Evolutionary conservation across 2,329 filamentous ascomycete genomes (phyloP).

Genomic region (Aspergillus viridinutans): DNA sequence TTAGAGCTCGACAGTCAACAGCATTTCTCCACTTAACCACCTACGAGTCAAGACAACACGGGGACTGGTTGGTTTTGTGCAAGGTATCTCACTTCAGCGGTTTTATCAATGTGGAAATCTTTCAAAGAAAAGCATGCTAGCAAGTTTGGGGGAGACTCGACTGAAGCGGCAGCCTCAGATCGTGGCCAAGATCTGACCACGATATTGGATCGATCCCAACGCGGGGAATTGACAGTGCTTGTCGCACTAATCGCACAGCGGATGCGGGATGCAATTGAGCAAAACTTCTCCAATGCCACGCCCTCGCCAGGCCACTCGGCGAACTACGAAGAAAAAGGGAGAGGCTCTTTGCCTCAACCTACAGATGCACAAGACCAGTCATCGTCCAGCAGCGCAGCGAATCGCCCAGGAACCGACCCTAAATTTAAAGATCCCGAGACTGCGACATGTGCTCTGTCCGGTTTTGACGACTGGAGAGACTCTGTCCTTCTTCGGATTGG

Average conservation of each 20-base stretch:
- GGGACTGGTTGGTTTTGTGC: background rate
- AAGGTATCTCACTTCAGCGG: background rate
- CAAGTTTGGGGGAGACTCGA: conserved; percentile 25
- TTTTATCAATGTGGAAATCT: conserved; percentile 28
- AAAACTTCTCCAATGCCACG: conserved; percentile 32
- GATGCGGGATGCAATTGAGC: conserved; percentile 37
- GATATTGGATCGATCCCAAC: conserved; percentile 39
- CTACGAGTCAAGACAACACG: background rate
- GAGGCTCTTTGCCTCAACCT: background rate
- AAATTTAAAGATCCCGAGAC: conserved; percentile 50
- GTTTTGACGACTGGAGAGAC: conserved; percentile 78
- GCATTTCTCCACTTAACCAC: background rate
- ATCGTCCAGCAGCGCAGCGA: background rate
- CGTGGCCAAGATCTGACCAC: conserved; percentile 39
- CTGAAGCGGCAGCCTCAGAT: conserved; percentile 19
- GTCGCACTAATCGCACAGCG: conserved; percentile 36
- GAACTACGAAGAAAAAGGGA: conserved; percentile 27
- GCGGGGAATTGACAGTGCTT: conserved; percentile 40
- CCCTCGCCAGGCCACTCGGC: conserved; percentile 2
- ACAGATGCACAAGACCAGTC: conserved; percentile 1
- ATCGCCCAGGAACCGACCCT: conserved; percentile 4
- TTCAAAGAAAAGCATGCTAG: conserved; percentile 29
- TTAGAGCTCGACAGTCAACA: background rate
- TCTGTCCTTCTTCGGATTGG: conserved; percentile 65
- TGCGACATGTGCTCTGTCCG: conserved; percentile 56